phyloP scores from a whole-genome alignment of 345 rosid species.

The Raphanus raphanistrum region DNA sequence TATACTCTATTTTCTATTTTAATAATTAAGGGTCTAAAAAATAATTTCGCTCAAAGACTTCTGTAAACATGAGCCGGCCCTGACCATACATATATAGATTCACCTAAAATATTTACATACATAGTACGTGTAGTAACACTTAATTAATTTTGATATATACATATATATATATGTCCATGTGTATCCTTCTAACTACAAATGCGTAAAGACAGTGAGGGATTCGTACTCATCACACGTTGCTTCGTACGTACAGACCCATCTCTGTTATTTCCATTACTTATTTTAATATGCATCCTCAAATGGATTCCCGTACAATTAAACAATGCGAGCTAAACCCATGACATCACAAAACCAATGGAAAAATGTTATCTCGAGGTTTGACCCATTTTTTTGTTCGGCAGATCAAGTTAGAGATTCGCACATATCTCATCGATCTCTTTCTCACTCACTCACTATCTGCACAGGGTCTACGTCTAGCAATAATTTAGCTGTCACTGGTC shows the following conservation, averaged over 20 bases:
- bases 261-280: background rate
- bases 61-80: no score
- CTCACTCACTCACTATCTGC: background rate
- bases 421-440: constrained; percentile 3
- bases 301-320: constrained; percentile 12
- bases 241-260: constrained; percentile 26
- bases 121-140: background rate
- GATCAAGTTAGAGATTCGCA: constrained; percentile 20
- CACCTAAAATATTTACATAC: background rate
- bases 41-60: no score
- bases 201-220: constrained; percentile 6
- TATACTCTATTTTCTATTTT: no score
- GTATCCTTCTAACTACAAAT: background rate
- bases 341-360: constrained; percentile 22
- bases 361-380: constrained; percentile 10
- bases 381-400: background rate
- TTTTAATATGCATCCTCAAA: constrained; percentile 1
- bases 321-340: constrained; percentile 14
- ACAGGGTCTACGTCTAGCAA: background rate
- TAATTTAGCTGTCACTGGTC: background rate
- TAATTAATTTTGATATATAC: background rate
- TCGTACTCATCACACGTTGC: constrained; percentile 20
- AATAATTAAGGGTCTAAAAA: no score
- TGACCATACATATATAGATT: no score
- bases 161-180: background rate